Conservation (phyloP, 208 protist species). For the Crithidia brevicula region DNA sequence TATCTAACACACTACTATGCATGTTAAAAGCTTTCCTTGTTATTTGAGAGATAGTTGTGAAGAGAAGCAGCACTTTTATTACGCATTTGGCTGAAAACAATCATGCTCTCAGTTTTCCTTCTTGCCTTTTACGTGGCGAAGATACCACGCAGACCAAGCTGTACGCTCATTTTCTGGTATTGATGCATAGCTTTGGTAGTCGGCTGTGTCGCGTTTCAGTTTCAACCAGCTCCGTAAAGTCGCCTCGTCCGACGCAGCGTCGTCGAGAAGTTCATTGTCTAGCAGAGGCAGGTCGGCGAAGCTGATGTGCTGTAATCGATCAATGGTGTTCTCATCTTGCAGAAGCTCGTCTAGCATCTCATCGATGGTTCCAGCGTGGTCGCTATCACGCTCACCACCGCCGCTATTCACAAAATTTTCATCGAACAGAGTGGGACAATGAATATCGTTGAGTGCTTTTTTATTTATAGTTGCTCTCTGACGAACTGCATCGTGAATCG, state of each 20-base stretch:
- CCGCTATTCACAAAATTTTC: neutral
- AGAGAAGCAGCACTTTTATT: neutral
- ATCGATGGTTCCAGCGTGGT: constrained; percentile 6
- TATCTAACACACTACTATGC: too few species aligned
- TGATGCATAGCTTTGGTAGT: constrained; percentile 74
- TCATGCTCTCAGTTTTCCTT: constrained; percentile 10
- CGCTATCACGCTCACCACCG: neutral
- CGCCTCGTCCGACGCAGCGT: constrained; percentile 34
- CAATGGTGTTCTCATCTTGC: constrained; percentile 43
- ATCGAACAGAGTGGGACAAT: constrained; percentile 26
- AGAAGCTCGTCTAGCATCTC: constrained; percentile 39
- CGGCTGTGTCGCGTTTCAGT: constrained; percentile 54
- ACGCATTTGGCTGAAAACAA: neutral
- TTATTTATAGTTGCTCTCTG: constrained; percentile 43
- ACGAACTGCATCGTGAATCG: constrained; percentile 75
- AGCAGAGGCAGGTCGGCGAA: constrained; percentile 48
- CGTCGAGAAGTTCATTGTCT: constrained; percentile 52
- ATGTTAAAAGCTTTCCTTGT: too few species aligned
- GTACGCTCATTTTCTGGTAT: constrained; percentile 69
- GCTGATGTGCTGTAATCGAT: constrained; percentile 43
- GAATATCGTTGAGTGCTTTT: constrained; percentile 23
- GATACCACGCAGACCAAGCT: constrained; percentile 79
- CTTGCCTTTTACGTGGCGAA: constrained; percentile 58
- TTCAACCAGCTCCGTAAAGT: constrained; percentile 53
- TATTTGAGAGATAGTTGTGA: too few species aligned